Percentiles rank a stretch among this genome's conserved stretches.
phyloP scores from a whole-genome alignment of 2,329 filamentous ascomycete genomes.

The Hypoxylon sp. region DNA sequence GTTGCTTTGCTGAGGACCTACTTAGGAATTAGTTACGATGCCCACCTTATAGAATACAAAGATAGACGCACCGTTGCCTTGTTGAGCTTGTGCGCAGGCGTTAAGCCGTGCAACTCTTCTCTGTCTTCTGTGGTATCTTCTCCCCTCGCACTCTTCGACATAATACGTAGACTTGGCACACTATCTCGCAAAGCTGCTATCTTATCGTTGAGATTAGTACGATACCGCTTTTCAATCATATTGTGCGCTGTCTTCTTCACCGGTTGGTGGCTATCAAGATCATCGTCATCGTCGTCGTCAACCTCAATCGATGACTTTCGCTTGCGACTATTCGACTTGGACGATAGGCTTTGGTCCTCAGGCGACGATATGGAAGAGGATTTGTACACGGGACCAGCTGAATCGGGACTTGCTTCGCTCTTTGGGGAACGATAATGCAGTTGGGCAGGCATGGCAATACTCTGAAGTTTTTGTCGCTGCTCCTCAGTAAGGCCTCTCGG shows the following conservation, averaged over 20 bases:
- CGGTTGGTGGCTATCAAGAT: slow-evolving; percentile 70
- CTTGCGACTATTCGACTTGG: slow-evolving; percentile 69
- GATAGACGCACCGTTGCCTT: slow-evolving; percentile 82
- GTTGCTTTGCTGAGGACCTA: slow-evolving; percentile 91
- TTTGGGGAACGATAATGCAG: slow-evolving; percentile 73
- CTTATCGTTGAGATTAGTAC: slow-evolving; percentile 97
- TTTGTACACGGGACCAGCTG: slow-evolving; percentile 65
- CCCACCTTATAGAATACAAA: slow-evolving; percentile 1
- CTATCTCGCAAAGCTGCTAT: slow-evolving; percentile 93
- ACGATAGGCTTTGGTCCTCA: slow-evolving; percentile 64
- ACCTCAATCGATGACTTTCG: slow-evolving; percentile 77
- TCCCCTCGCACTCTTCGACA: slow-evolving; percentile 79
- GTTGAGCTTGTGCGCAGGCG: slow-evolving; percentile 93
- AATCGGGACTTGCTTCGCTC: slow-evolving; percentile 72
- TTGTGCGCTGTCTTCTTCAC: slow-evolving; percentile 96
- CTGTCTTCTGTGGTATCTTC: slow-evolving; percentile 81
- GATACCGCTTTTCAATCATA: slow-evolving; percentile 97
- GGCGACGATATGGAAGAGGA: slow-evolving; percentile 71
- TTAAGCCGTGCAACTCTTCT: slow-evolving; percentile 84
- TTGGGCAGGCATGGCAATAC: slow-evolving; percentile 75
- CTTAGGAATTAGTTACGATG: slow-evolving; percentile 42
- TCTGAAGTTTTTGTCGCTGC: slow-evolving; percentile 73
- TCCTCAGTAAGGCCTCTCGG: slow-evolving; percentile 67
- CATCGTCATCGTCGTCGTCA: slow-evolving; percentile 71
- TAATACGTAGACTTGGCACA: slow-evolving; percentile 89